Conservation (phyloP, 2,329 filamentous ascomycete genomes). For the Stemphylium beticola region DNA sequence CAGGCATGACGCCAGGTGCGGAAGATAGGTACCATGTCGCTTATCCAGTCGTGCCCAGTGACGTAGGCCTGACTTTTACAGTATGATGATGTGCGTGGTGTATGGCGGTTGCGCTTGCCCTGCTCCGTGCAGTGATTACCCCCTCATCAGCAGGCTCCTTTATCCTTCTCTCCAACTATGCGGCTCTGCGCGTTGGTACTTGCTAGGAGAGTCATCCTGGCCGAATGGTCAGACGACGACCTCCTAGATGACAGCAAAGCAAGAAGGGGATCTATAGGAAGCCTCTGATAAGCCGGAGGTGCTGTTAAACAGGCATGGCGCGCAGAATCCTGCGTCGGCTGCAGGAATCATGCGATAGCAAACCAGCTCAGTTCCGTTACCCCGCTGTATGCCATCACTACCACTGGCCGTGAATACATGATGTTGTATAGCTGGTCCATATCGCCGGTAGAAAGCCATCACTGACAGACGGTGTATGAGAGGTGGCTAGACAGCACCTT, state of each 20-base stretch:
- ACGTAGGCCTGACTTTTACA: neutral
- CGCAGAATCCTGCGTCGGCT: conserved; percentile 37
- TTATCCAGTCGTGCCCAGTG: neutral
- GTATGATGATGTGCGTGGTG: conserved; percentile 8
- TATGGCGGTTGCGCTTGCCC: conserved; percentile 15
- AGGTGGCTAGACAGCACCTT: neutral
- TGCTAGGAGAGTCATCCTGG: conserved; percentile 13
- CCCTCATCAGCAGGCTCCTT: conserved; percentile 27
- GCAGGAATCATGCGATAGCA: conserved; percentile 30
- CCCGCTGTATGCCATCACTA: conserved; percentile 31
- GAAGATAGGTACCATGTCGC: neutral
- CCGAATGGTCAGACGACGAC: conserved; percentile 36
- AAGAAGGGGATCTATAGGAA: conserved; percentile 20
- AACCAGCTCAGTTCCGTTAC: conserved; percentile 29
- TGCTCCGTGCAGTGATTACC: conserved; percentile 9
- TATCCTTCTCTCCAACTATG: conserved; percentile 33
- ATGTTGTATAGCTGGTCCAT: conserved; percentile 6
- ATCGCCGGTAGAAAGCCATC: neutral
- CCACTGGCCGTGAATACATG: conserved; percentile 17
- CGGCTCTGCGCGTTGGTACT: conserved; percentile 39
- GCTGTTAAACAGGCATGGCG: conserved; percentile 23
- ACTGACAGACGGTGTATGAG: neutral
- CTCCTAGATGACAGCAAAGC: conserved; percentile 22
- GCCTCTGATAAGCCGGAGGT: conserved; percentile 41
- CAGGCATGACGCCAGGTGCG: neutral